Evolutionary conservation across 441 rosid species (phyloP).

Genomic region (Mallotus repandus): DNA sequence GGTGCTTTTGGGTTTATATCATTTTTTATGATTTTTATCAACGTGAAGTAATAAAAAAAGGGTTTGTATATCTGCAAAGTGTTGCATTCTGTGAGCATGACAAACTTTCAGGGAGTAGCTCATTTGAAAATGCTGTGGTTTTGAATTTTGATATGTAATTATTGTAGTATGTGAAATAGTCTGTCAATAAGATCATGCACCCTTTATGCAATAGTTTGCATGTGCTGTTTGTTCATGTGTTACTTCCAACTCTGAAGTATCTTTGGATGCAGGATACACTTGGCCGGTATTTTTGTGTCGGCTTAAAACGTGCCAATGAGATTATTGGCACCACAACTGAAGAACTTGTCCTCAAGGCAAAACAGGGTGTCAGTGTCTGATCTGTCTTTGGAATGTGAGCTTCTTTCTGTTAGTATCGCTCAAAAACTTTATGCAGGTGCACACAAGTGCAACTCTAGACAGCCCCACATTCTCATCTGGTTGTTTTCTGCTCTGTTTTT

Average conservation of each 20-base stretch:
- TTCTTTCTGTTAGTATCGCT: not conserved
- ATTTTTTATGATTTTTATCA: too few relatives aligned
- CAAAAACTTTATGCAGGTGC: not conserved
- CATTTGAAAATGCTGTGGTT: not conserved
- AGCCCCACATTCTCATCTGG: not conserved
- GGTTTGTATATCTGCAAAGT: too few relatives aligned
- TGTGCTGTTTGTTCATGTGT: not conserved
- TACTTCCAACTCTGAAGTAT: constrained; percentile 11
- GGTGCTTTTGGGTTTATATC: too few relatives aligned
- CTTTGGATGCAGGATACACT: constrained; percentile 56
- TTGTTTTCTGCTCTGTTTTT: not conserved
- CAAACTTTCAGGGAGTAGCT: not conserved
- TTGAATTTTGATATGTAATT: not conserved
- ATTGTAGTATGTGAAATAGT: not conserved
- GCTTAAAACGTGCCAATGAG: constrained; percentile 88
- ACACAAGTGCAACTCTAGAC: not conserved
- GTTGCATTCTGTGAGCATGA: too few relatives aligned
- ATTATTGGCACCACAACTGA: constrained; percentile 94
- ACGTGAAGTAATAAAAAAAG: too few relatives aligned
- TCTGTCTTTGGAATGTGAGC: not conserved
- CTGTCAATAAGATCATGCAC: not conserved
- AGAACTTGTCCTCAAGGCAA: constrained; percentile 90
- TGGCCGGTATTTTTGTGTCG: constrained; percentile 73
- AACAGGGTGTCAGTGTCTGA: constrained; percentile 42
- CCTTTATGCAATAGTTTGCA: not conserved